Base-by-base conservation (phyloP, 129 eudicot species). In the Tagetes patula region DNA sequence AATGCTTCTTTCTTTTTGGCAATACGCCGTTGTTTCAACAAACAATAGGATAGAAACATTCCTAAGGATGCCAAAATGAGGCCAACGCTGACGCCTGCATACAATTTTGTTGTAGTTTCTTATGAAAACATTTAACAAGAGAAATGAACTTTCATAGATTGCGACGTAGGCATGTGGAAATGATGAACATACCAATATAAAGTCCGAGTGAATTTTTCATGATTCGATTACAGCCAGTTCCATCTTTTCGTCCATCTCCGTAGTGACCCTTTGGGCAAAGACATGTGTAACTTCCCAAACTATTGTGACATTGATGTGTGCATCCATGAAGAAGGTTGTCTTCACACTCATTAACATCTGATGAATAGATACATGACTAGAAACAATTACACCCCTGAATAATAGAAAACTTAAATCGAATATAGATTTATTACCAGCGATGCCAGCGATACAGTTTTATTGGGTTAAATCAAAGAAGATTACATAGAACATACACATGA, bases 331-430 rank as follows among this genome's bases (percentile, higher is more conserved):
- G 74, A 1, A 59, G 5, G 2, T 37, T 3, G 6, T n/a, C 7
- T 27, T 70, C 73, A 33, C 78, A 79, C 46, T 79, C 82, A 5
- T 79, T 49, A 50, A 79, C 13, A 72, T 79, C 82, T 79, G 27
- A 61, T 65, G 10, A 36, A 1, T 36, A 27, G 38, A 43, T 4
- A 38, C 8, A 37, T 48, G 27, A 37, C 8, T 39, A 40, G 66
- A 47, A 8, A 48, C 1, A 8, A 38, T 37, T 34, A 45, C 27
- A 20, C 27, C 27, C 27, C 27, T 20, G 27, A 20, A 20, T 20
- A 20, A 20, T 20, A 20, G 27, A 20, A 20, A 20, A 20, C 27
- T 20, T 20, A 20, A 20, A 20, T 20, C 27, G 27, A 20, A 20
- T 20, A 20, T 20, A 20, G 27, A 20, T 20, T 20, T 20, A 20